These are phyloP conservation scores for Mesostigma viride DNA, from an alignment of 139 green algal species.

Conservation along the genomic window DNA sequence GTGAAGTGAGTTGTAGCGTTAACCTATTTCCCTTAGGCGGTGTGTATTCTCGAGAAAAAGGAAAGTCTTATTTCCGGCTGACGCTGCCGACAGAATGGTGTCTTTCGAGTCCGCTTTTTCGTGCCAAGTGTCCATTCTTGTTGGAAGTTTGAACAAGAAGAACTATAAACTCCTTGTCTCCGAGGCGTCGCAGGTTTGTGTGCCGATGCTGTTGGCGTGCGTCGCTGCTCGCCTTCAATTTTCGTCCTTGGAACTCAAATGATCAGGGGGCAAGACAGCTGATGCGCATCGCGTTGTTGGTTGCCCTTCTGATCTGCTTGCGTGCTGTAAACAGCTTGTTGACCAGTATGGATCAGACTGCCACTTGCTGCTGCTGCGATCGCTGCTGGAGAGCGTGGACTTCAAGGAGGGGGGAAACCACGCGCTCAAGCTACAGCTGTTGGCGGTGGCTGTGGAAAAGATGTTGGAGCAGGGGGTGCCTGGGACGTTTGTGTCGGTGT, in stretches of 20 bases:
- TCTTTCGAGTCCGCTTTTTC: conserved; percentile 20
- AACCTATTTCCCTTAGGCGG: too few relatives aligned
- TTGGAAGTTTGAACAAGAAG: conserved; percentile 16
- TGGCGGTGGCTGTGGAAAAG: conserved; percentile 13
- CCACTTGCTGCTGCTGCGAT: conserved; percentile 4
- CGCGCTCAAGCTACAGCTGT: conserved; percentile 13
- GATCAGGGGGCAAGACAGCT: background rate
- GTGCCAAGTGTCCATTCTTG: conserved; percentile 12
- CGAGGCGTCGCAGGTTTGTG: too few relatives aligned
- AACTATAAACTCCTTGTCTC: conserved; percentile 14
- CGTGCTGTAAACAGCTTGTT: conserved; percentile 5
- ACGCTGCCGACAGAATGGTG: too few relatives aligned
- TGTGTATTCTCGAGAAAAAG: too few relatives aligned
- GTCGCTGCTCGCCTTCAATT: background rate
- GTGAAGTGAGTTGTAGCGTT: too few relatives aligned
- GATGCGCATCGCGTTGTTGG: background rate
- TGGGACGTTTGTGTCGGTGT: conserved; percentile 14
- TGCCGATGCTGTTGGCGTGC: too few relatives aligned
- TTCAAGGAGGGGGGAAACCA: conserved; percentile 10
- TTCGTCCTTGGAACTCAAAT: background rate
- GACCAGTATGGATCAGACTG: conserved; percentile 18
- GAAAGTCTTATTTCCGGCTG: too few relatives aligned
- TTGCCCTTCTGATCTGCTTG: background rate
- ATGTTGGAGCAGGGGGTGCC: conserved; percentile 4
- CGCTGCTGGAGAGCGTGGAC: conserved; percentile 8